Evolutionary conservation across 2,329 filamentous ascomycete genomes (phyloP).

Genomic region (Botrytis pseudocinerea): DNA sequence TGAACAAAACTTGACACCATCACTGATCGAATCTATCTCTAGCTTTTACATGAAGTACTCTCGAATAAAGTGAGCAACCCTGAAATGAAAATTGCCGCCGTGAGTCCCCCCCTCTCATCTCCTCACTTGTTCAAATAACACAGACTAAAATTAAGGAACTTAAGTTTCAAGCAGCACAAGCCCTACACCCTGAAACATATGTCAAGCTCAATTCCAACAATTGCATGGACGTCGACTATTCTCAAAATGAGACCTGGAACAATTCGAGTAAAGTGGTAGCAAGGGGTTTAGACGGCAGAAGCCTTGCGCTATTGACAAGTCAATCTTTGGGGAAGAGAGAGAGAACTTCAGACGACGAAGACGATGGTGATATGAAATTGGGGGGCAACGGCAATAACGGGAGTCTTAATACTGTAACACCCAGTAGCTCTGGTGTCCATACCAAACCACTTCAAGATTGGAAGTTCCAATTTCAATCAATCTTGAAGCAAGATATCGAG

Average conservation of each 20-base stretch:
- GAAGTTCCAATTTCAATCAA: neutral
- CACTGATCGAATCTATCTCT: neutral
- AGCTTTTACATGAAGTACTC: neutral
- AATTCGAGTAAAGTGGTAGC: neutral
- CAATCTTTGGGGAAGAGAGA: neutral
- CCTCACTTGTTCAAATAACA: neutral
- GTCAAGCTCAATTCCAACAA: neutral
- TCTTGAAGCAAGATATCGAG: neutral
- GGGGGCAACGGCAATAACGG: neutral
- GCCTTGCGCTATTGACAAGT: neutral
- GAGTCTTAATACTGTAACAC: accelerated
- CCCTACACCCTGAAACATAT: neutral
- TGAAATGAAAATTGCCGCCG: neutral
- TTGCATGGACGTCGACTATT: neutral
- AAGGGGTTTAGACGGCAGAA: neutral
- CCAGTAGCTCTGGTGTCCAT: neutral
- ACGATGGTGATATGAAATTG: neutral
- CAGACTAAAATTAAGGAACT: neutral
- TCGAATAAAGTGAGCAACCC: neutral
- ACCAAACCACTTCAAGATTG: neutral
- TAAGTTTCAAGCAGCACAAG: neutral
- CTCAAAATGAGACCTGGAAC: neutral
- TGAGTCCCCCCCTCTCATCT: neutral
- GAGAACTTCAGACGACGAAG: neutral
- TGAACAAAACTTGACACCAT: too few relatives aligned